These are phyloP conservation scores for Schizonepeta tenuifolia DNA, from an alignment of 257 asterid genomes.

Conservation along the genomic window DNA sequence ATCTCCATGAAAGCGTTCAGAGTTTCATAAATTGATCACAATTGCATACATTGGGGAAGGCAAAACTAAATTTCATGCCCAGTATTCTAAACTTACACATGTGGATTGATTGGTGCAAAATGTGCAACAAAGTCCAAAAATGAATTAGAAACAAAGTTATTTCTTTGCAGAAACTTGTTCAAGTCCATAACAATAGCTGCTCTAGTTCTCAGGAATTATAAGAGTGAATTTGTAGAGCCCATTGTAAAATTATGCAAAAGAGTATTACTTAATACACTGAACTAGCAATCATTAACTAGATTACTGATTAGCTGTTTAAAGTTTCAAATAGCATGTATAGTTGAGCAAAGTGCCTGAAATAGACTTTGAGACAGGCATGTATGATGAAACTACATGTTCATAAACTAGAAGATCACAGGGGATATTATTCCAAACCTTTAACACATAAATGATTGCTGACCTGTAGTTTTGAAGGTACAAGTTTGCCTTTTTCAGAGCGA, in stretches of 20 bases:
- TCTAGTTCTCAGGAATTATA: not conserved
- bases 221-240: not conserved
- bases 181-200: not conserved
- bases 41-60: slow-evolving; percentile 8
- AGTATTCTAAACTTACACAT: not conserved
- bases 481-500: slow-evolving; percentile 54
- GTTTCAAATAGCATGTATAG: slow-evolving; percentile 21
- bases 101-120: not conserved
- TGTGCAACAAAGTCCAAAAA: slow-evolving; percentile 20
- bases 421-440: slow-evolving; percentile 11
- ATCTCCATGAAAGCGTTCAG: slow-evolving; percentile 6
- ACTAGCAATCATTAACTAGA: slow-evolving; percentile 20
- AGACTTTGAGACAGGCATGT: not conserved
- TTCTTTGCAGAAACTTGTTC: not conserved
- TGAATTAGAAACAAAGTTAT: not conserved
- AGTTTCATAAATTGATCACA: slow-evolving; percentile 6
- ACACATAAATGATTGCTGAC: slow-evolving; percentile 48
- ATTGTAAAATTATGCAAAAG: not conserved
- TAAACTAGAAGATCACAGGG: slow-evolving; percentile 8
- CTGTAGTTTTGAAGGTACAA: slow-evolving; percentile 82
- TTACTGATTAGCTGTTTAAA: not conserved
- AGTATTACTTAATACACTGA: not conserved
- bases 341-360: slow-evolving; percentile 6
- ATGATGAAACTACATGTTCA: slow-evolving; percentile 15
- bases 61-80: slow-evolving; percentile 15